phyloP scores from a whole-genome alignment of 768 basidiomycete species.

The Rhizopogon vesiculosus region DNA sequence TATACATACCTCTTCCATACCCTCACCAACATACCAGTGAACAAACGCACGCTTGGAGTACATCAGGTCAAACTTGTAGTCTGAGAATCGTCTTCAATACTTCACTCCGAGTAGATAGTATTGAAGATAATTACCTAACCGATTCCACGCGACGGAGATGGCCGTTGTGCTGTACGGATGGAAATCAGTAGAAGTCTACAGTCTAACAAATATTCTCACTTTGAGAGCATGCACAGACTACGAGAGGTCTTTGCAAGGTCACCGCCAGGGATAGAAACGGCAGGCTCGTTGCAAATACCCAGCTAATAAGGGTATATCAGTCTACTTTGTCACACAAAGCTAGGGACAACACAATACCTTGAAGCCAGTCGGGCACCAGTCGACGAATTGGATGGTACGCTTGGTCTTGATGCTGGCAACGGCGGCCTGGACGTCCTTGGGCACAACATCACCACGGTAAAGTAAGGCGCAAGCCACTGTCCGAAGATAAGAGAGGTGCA shows the following conservation, averaged over 20 bases:
- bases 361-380: slow-evolving; percentile 98
- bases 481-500: slow-evolving; percentile 11
- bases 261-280: slow-evolving; percentile 88
- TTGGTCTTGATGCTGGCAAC: slow-evolving; percentile 95
- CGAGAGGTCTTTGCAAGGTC: slow-evolving; percentile 93
- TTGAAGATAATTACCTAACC: slow-evolving; percentile 46
- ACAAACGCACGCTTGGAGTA: slow-evolving; percentile 95
- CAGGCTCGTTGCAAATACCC: slow-evolving; percentile 96
- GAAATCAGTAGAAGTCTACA: background rate
- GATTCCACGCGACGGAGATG: slow-evolving; percentile 92
- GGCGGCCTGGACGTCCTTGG: slow-evolving; percentile 92
- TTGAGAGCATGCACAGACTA: slow-evolving; percentile 97
- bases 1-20: slow-evolving; percentile 84
- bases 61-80: slow-evolving; percentile 98
- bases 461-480: slow-evolving; percentile 87
- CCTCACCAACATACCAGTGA: slow-evolving; percentile 97
- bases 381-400: slow-evolving; percentile 96
- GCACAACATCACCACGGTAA: slow-evolving; percentile 95
- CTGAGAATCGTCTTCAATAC: slow-evolving; percentile 30
- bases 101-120: background rate
- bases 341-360: slow-evolving; percentile 41
- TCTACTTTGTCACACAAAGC: background rate
- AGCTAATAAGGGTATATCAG: slow-evolving; percentile 44
- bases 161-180: slow-evolving; percentile 65
- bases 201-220: slow-evolving; percentile 37